Evolutionary conservation across 164 flowering plant genomes (phyloP), one percentile per base, ranked within the genome.

Genomic region (Sedum album): DNA sequence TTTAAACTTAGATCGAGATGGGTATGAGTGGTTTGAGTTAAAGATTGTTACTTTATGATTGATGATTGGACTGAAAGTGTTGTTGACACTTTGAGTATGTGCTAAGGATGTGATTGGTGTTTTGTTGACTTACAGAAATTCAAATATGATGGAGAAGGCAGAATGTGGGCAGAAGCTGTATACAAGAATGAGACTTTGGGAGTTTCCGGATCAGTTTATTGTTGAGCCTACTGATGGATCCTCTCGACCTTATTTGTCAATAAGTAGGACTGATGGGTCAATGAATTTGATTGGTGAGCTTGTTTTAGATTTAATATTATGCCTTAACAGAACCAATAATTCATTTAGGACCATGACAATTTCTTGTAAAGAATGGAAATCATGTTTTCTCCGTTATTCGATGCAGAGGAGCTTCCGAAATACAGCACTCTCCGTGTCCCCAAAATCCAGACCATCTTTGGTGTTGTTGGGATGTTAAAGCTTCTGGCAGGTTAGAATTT

Each of bases 151-250:
- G 96, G 96, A 82, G 80, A 82, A 80, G 75, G 77, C 76, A 17
- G 89, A 86, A 71, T 76, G 88, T 13, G 76, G 75, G 51, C 86
- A 80, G 66, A 89, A 84, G 84, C 82, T 93, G 18, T 80, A 76
- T 74, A 77, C 84, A 7, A 69, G 85, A 23, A 83, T 93, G 97
- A 83, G 98, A 38, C 76, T 91, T 2, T 93, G 97, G 98, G 97
- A 93, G 49, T 87, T 88, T 48, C 89, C 97, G 1, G 93, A 93
- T 74, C 88, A 87, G 78, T 94, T 85, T 73, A 83, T 91, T 26
- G 74, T 91, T 70, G 99, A 94, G 83, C 96, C 99, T 6, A 91
- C 88, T 14, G 93, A 90, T 79, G 99, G 91, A 14, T 77, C 85
- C 35, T 67, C 79, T 67, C 82, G 83, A 68, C 80, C 93, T 14